Conservation (phyloP, 2,329 filamentous ascomycete genomes). For the Tolypocladium inflatum region DNA sequence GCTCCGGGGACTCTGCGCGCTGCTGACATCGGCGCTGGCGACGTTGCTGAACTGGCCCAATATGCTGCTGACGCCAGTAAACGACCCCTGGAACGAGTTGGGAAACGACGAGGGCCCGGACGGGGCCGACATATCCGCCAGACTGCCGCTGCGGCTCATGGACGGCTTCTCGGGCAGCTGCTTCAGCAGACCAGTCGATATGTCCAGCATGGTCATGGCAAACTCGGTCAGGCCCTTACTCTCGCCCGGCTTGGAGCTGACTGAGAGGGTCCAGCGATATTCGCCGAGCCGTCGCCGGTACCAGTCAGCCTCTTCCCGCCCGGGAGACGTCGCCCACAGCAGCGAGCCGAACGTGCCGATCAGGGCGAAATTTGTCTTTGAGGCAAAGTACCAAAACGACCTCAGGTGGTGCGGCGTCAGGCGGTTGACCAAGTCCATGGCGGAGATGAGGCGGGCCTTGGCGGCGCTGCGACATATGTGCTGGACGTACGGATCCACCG, state of each 20-base stretch:
- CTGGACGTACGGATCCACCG: slow-evolving; percentile 68
- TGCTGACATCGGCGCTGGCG: slow-evolving; percentile 38
- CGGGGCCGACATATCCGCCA: slow-evolving; percentile 32
- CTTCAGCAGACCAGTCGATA: slow-evolving; percentile 58
- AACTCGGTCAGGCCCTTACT: slow-evolving; percentile 53
- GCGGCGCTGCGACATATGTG: slow-evolving; percentile 91
- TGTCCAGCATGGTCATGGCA: slow-evolving; percentile 70
- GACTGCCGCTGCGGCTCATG: slow-evolving; percentile 46
- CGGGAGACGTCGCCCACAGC: slow-evolving; percentile 81
- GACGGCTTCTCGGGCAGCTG: slow-evolving; percentile 62
- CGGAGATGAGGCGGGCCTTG: slow-evolving; percentile 86
- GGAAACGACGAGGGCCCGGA: slow-evolving; percentile 13
- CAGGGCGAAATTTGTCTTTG: slow-evolving; percentile 83
- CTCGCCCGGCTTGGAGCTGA: slow-evolving; percentile 65
- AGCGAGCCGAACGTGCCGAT: slow-evolving; percentile 91
- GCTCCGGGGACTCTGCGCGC: slow-evolving; percentile 39
- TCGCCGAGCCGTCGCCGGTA: slow-evolving; percentile 78
- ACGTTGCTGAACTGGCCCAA: slow-evolving; percentile 33
- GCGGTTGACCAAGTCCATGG: slow-evolving; percentile 95
- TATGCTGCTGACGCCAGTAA: slow-evolving; percentile 22
- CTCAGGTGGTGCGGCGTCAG: slow-evolving; percentile 76
- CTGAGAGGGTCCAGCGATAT: slow-evolving; percentile 88
- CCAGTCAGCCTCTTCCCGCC: slow-evolving; percentile 83
- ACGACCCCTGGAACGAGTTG: slow-evolving; percentile 20
- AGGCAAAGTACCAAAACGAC: slow-evolving; percentile 89